Base-by-base conservation (phyloP, 768 basidiomycete species). In the Coprinellus micaceus region DNA sequence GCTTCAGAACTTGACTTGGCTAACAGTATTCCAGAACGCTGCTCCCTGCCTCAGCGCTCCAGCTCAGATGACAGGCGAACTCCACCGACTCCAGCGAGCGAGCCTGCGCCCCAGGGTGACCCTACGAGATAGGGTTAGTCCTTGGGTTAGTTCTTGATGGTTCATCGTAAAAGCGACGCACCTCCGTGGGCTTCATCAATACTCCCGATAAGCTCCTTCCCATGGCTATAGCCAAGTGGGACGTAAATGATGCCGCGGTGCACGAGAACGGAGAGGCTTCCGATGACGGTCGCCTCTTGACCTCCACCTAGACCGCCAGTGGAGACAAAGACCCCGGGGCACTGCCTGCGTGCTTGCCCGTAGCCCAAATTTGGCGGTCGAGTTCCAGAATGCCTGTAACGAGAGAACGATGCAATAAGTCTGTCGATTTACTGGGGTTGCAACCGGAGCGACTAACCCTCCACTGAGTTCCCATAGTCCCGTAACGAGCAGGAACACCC, bases 51-150 rank as follows among this genome's bases (percentile, higher is more conserved):
- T 68, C 12, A 51, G 60, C 77, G 69, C 64, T 88, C 86, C 24
- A 81, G 74, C 4, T 64, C 53, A 9, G 71, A 65, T 1, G 85
- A 82, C 58, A 74, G 66, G 57, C 84, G 81, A 5, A 67, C 61
- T 3, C 82, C 83, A 52, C 74, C 69, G 2, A 63, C 37, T 1
- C 69, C 77, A 29, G 84, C 77, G 59, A 79, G 78, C 9, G 86
- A 85, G 21, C 86, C 87, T 21, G 89, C 86, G 40, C 90, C 91
- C 82, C 84, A 92, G 19, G 90, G 82, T 12, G 86, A 86, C 12
- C 87, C 87, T 85, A 59, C 4, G 10, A 53, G 11, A 22, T 37
- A 19, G 12, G 53, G 13, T 29, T 3, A 12, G 13, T 21, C 12
- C n/a, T 17, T 28, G 29, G 13, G 19, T n/a, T n/a, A n/a, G n/a